Evolutionary conservation across 1,284 basidiomycete genomes (phyloP).

Genomic region (Cryptococcus amylolentus): DNA sequence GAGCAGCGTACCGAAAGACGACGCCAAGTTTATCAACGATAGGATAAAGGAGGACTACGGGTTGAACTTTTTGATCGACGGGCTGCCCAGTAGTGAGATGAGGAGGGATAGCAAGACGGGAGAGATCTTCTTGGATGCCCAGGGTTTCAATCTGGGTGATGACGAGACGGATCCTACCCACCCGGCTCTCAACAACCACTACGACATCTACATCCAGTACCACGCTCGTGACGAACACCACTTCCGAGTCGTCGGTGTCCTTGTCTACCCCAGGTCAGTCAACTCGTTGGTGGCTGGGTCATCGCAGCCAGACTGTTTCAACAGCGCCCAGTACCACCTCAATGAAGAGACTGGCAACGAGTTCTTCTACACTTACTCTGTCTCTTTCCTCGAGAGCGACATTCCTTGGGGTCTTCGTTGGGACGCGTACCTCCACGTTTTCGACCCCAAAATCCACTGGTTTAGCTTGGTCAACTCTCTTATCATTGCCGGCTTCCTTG

Average conservation of each 20-base stretch:
- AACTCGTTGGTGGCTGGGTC: constrained; percentile 31
- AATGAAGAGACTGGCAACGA: constrained; percentile 61
- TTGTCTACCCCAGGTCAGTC: constrained; percentile 75
- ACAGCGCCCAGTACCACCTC: constrained; percentile 57
- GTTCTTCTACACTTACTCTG: constrained; percentile 85
- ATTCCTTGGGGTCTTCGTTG: constrained; percentile 83
- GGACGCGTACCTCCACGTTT: constrained; percentile 86
- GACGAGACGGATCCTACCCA: constrained; percentile 50
- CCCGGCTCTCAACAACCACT: constrained; percentile 87
- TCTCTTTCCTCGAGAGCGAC: constrained; percentile 82
- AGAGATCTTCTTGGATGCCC: constrained; percentile 81
- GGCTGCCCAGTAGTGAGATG: constrained; percentile 89
- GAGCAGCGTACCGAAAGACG: constrained; percentile 61
- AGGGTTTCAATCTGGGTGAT: constrained; percentile 53
- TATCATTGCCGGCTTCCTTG: constrained; percentile 85
- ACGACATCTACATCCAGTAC: constrained; percentile 61
- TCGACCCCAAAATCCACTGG: constrained; percentile 58
- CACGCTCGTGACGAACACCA: constrained; percentile 67
- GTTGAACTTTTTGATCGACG: constrained; percentile 91
- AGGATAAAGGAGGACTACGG: constrained; percentile 91
- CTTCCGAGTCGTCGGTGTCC: constrained; percentile 81
- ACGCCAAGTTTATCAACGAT: constrained; percentile 84
- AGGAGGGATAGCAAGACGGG: constrained; percentile 71
- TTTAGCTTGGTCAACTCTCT: constrained; percentile 93
- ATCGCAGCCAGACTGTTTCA: constrained; percentile 35